Conservation (phyloP, 257 asterid genomes). For the Ehretia macrophylla region DNA sequence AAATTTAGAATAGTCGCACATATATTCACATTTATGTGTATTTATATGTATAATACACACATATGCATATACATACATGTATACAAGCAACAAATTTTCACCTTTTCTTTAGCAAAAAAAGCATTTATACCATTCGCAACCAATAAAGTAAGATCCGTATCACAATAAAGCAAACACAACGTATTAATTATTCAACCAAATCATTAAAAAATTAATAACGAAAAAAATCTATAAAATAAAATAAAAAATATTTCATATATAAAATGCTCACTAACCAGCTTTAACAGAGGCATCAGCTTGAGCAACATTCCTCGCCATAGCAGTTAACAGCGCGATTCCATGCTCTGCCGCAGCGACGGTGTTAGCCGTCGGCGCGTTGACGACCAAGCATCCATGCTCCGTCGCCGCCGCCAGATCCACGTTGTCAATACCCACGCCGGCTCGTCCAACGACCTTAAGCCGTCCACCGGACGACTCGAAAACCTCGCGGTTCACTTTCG, state of each 20-base stretch:
- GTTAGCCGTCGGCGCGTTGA: constrained; percentile 92
- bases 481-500: constrained; percentile 80
- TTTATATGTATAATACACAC: no score
- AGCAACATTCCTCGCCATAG: constrained; percentile 82
- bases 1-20: no score
- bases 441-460: constrained; percentile 90
- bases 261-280: constrained; percentile 49
- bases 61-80: no score
- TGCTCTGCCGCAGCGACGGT: constrained; percentile 96
- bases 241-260: not conserved
- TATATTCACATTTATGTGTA: no score
- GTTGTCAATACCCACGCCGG: constrained; percentile 93
- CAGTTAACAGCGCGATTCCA: constrained; percentile 81
- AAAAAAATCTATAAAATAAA: not conserved
- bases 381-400: constrained; percentile 90
- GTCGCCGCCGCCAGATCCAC: constrained; percentile 98
- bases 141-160: not conserved
- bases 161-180: not conserved
- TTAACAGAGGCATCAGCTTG: constrained; percentile 92
- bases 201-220: not conserved
- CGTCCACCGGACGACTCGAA: constrained; percentile 86
- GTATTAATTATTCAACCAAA: not conserved
- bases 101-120: no score
- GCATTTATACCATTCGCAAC: no score
- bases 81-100: no score